A percentile compares a stretch with the other conserved stretches of the same genome.
Evolutionary conservation across 164 flowering plant genomes (phyloP).

Genomic region (Echeveria elegans): DNA sequence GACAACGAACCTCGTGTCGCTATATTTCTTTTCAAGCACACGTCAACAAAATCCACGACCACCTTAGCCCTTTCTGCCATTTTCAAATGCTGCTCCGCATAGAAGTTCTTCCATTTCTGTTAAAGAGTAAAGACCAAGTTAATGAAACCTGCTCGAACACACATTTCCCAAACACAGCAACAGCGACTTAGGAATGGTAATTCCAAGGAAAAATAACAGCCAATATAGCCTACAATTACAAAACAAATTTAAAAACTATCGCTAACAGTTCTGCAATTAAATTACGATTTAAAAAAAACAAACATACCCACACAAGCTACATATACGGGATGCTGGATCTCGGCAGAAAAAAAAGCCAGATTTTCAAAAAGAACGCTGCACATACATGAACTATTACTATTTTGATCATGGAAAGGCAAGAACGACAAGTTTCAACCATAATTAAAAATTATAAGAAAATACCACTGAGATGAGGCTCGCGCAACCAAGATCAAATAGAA

Average conservation of each 20-base stretch:
- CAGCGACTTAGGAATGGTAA: background rate
- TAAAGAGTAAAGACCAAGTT: background rate
- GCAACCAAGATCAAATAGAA: too few species aligned
- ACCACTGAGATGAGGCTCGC: too few species aligned
- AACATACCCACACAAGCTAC: background rate
- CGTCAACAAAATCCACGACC: slow-evolving; percentile 30
- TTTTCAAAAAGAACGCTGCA: too few species aligned
- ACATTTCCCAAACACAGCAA: background rate
- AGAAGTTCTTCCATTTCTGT: slow-evolving; percentile 66
- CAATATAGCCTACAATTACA: too few species aligned
- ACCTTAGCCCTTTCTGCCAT: slow-evolving; percentile 37
- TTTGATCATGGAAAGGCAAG: too few species aligned
- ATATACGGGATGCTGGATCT: too few species aligned
- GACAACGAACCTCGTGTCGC: slow-evolving; percentile 23
- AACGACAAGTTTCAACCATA: too few species aligned
- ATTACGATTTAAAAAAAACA: background rate
- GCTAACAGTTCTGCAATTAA: background rate
- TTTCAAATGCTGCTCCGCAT: slow-evolving; percentile 43
- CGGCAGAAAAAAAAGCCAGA: too few species aligned
- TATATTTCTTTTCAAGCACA: background rate
- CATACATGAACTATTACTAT: too few species aligned
- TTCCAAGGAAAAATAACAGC: too few species aligned
- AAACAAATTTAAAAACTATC: background rate
- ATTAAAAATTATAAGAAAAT: too few species aligned
- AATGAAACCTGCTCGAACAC: background rate